Percentiles rank a stretch among this genome's conserved stretches.
Conservation (phyloP, 352 stramenopile genomes). For the Phytophthora brassicae region DNA sequence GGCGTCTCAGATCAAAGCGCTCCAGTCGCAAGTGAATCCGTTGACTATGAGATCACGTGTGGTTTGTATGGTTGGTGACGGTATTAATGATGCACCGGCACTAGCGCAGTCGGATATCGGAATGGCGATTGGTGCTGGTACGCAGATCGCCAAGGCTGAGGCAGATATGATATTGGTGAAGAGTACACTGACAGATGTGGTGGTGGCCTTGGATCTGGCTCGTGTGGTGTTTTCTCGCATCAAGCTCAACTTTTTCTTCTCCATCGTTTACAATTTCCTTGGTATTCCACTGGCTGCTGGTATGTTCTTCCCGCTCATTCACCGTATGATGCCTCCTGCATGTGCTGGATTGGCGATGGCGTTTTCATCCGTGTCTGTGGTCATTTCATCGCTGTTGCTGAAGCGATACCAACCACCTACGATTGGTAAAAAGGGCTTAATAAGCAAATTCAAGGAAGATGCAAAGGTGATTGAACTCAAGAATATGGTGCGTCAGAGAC, state of each 20-base stretch:
- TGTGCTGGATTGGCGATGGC: constrained; percentile 87
- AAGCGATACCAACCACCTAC: constrained; percentile 70
- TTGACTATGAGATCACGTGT: constrained; percentile 79
- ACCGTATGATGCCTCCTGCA: constrained; percentile 82
- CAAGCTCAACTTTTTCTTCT: constrained; percentile 88
- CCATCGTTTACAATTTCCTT: constrained; percentile 85
- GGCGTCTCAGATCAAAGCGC: constrained; percentile 87
- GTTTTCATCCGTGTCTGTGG: constrained; percentile 87
- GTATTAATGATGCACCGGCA: constrained; percentile 95
- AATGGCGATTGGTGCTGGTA: constrained; percentile 92
- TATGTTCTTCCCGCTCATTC: constrained; percentile 83
- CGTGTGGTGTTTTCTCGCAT: constrained; percentile 84
- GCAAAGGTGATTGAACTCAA: constrained; percentile 78
- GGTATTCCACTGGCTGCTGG: constrained; percentile 84
- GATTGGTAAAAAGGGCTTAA: constrained; percentile 35
- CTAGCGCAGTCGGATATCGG: constrained; percentile 92
- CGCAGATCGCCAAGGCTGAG: constrained; percentile 86
- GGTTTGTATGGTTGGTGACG: constrained; percentile 93
- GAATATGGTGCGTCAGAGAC: constrained; percentile 64
- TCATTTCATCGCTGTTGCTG: constrained; percentile 82
- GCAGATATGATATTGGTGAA: constrained; percentile 91
- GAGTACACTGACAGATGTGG: constrained; percentile 77
- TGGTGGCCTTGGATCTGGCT: constrained; percentile 80
- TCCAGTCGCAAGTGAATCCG: constrained; percentile 72
- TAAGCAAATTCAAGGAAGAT: constrained; percentile 52